Evolutionary conservation across 345 rosid genomes (phyloP).

Genomic region (Xanthoceras sorbifolium): DNA sequence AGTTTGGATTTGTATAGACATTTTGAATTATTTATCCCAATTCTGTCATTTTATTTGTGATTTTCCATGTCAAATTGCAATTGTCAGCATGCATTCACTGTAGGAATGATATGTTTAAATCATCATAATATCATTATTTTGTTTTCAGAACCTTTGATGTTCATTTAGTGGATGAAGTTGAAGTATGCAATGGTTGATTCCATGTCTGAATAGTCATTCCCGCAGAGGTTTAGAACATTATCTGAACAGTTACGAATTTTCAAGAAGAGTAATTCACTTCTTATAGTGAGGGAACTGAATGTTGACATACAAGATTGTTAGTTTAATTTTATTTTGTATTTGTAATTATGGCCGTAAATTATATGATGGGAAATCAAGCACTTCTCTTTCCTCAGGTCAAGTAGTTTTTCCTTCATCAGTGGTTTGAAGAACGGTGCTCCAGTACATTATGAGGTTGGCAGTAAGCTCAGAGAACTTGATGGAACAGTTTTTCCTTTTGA

Average conservation of each 20-base stretch:
- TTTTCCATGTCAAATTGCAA: neutral
- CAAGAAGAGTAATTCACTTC: neutral
- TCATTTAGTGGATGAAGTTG: neutral
- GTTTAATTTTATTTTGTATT: slow-evolving; percentile 1
- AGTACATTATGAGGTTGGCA: neutral
- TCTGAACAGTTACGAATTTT: neutral
- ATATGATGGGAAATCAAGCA: neutral
- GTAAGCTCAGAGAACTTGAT: neutral
- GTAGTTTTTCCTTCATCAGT: neutral
- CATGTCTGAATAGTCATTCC: neutral
- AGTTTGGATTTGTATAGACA: neutral
- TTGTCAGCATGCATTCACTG: neutral
- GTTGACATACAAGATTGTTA: neutral
- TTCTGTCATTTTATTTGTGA: neutral
- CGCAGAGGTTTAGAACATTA: neutral
- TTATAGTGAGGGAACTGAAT: neutral
- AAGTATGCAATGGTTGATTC: neutral
- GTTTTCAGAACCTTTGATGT: neutral
- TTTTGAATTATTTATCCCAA: neutral
- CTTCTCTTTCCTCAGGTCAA: neutral
- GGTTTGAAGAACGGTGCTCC: neutral
- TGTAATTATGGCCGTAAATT: neutral
- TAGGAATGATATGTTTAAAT: neutral
- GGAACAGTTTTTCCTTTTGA: too few species aligned
- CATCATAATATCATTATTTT: neutral